Evolutionary conservation across 768 basidiomycete genomes (phyloP).

Genomic region (Candolleomyces efflorescens): DNA sequence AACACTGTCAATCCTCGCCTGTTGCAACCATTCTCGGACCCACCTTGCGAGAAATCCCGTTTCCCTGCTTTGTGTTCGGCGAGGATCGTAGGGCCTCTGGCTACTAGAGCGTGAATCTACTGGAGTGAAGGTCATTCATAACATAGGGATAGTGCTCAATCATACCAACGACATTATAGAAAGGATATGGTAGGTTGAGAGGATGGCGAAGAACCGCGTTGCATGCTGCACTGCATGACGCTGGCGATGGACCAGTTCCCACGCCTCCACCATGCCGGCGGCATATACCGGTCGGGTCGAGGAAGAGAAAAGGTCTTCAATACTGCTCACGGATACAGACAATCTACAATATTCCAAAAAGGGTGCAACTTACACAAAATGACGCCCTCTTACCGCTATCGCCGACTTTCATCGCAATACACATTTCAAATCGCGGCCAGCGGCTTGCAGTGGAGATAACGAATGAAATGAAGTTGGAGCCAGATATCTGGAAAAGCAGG

Average conservation of each 20-base stretch:
- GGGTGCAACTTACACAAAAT: too few species aligned
- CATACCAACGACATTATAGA: conserved; percentile 28
- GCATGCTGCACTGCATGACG: neutral
- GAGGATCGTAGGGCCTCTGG: conserved; percentile 73
- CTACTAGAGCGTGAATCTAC: conserved; percentile 82
- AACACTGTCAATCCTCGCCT: neutral
- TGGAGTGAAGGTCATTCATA: neutral
- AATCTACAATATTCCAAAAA: too few species aligned
- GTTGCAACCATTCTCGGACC: conserved; percentile 9
- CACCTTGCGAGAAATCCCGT: conserved; percentile 88
- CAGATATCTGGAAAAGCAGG: too few species aligned
- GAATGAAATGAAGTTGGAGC: too few species aligned
- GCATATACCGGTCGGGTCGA: too few species aligned
- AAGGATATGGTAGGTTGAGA: neutral
- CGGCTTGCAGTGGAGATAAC: too few species aligned
- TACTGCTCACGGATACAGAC: too few species aligned
- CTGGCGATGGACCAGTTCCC: neutral
- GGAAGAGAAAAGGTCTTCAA: too few species aligned
- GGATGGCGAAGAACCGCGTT: neutral
- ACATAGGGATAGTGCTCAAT: neutral
- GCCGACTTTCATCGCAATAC: too few species aligned
- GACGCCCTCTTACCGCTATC: too few species aligned
- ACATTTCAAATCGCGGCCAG: too few species aligned
- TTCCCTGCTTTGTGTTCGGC: conserved; percentile 81
- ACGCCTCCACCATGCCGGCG: too few species aligned